These are phyloP conservation scores for Schoenoplectus triqueter DNA, from an alignment of 202 grass and related monocot species.

Conservation along the genomic window DNA sequence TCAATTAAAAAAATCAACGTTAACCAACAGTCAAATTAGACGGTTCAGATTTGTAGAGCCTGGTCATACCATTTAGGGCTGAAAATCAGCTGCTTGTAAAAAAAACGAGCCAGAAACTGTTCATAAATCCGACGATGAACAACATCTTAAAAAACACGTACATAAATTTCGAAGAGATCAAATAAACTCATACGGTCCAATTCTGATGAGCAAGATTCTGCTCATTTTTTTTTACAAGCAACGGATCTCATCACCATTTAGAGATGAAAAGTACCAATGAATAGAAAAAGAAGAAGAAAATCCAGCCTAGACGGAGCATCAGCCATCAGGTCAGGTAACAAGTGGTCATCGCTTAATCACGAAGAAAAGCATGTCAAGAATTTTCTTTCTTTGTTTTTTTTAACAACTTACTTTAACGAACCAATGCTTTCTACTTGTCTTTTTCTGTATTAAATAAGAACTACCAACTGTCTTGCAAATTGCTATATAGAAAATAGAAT, in stretches of 20 bases:
- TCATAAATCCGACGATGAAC: too few relatives aligned
- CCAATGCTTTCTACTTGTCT: slow-evolving; percentile 20
- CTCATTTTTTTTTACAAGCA: too few relatives aligned
- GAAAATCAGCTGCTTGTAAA: too few relatives aligned
- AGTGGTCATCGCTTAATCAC: slow-evolving; percentile 34
- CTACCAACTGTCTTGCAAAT: slow-evolving; percentile 14
- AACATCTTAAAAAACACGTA: too few relatives aligned
- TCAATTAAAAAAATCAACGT: not conserved
- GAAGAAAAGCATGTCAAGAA: slow-evolving; percentile 28
- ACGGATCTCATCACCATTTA: not conserved
- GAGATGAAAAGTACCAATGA: not conserved
- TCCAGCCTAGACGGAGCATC: not conserved
- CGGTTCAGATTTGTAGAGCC: not conserved
- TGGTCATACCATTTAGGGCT: not conserved
- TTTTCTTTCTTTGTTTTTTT: not conserved
- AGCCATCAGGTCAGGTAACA: slow-evolving; percentile 14
- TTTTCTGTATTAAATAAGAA: not conserved
- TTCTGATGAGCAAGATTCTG: too few relatives aligned
- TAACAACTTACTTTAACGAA: slow-evolving; percentile 29
- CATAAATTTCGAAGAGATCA: too few relatives aligned
- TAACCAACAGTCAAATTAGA: slow-evolving; percentile 4
- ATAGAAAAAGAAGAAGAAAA: slow-evolving; percentile 28
- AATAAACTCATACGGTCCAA: too few relatives aligned
- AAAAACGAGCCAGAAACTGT: too few relatives aligned
- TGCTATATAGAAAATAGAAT: not conserved